phyloP scores from a whole-genome alignment of 2,329 filamentous ascomycete genomes.

The Fusarium cicatricum region DNA sequence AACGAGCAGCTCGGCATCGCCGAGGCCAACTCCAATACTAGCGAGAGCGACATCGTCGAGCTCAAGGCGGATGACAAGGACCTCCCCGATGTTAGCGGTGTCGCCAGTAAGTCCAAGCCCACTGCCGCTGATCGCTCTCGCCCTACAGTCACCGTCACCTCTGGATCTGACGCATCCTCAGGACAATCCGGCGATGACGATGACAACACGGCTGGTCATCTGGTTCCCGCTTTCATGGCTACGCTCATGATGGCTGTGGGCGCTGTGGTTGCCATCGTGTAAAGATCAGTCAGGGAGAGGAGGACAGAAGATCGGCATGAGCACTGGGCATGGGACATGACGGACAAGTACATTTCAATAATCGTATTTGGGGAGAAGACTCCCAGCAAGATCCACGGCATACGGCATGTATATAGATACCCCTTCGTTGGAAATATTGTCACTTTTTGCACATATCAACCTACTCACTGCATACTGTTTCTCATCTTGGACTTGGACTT shows the following conservation, averaged over 20 bases:
- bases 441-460: not conserved
- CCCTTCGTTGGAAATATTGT: conserved; percentile 9
- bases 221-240: conserved; percentile 29
- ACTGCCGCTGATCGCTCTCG: conserved; percentile 1
- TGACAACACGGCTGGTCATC: conserved; percentile 30
- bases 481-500: no score
- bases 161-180: conserved; percentile 29
- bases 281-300: not conserved
- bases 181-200: conserved; percentile 23
- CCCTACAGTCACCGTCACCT: conserved; percentile 19
- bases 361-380: not conserved
- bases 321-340: not conserved
- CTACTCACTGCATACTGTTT: no score
- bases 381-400: not conserved
- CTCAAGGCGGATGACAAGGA: conserved; percentile 49
- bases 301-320: not conserved
- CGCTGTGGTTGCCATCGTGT: conserved; percentile 20
- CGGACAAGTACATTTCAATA: not conserved
- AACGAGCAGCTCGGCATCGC: conserved; percentile 61
- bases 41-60: conserved; percentile 55
- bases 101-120: conserved; percentile 44
- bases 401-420: conserved; percentile 22
- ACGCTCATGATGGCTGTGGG: conserved; percentile 31
- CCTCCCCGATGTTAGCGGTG: conserved; percentile 56
- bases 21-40: conserved; percentile 60